A percentile compares a stretch with the other conserved stretches of the same genome.
These are phyloP conservation scores for Hanseniaspora mollemarum DNA, from an alignment of 805 yeast genomes.

Conservation along the genomic window DNA sequence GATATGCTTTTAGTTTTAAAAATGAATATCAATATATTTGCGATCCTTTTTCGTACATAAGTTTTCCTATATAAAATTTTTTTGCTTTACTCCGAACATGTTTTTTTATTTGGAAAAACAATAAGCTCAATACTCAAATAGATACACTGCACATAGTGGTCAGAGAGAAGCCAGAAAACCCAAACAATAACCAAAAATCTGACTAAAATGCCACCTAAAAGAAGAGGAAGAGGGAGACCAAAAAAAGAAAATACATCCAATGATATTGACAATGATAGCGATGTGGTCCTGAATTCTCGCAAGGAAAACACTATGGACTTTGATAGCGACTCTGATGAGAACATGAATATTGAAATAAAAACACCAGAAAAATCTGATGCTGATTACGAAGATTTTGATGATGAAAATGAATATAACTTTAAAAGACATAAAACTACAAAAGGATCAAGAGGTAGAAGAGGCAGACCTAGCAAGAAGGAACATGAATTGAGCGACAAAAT, in stretches of 20 bases:
- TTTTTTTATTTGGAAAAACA: too few species aligned
- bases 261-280: neutral
- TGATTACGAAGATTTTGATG: neutral
- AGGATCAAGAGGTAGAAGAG: conserved; percentile 2
- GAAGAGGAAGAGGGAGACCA: conserved; percentile 14
- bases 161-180: neutral
- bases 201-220: conserved; percentile 14
- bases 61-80: too few species aligned
- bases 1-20: too few species aligned
- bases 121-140: too few species aligned
- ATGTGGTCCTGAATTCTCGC: neutral
- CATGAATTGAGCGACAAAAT: neutral
- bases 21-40: neutral
- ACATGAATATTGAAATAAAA: neutral
- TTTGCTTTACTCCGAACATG: too few species aligned
- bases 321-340: neutral
- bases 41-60: neutral
- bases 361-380: neutral
- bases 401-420: neutral
- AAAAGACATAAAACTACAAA: neutral
- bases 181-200: too few species aligned
- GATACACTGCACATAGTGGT: neutral
- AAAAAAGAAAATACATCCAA: neutral
- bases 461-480: conserved; percentile 5
- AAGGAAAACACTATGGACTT: neutral